Conservation (phyloP, 768 basidiomycete species). For the Lentinula guzmanii region DNA sequence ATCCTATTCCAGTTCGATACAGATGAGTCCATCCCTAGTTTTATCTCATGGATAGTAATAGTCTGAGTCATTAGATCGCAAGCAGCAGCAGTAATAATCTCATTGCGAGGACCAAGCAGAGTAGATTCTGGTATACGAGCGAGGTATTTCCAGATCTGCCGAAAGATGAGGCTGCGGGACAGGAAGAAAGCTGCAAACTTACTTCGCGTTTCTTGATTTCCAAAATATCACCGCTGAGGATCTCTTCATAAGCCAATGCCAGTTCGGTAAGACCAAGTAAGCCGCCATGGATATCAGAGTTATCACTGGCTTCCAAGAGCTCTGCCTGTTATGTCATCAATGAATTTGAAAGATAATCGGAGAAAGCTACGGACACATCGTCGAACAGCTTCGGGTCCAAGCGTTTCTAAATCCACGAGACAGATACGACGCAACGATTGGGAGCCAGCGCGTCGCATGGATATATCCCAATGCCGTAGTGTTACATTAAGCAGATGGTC, state of each 20-base stretch:
- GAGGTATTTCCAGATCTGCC: constrained; percentile 64
- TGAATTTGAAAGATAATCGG: neutral
- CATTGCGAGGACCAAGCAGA: constrained; percentile 61
- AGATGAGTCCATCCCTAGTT: constrained; percentile 30
- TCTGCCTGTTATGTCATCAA: constrained; percentile 31
- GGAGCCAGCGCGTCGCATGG: constrained; percentile 74
- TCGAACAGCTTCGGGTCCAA: constrained; percentile 43
- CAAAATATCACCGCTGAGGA: constrained; percentile 21
- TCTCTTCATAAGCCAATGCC: constrained; percentile 47
- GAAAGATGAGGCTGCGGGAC: neutral
- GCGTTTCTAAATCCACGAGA: constrained; percentile 43
- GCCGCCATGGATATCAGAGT: constrained; percentile 73
- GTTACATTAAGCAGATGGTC: constrained; percentile 71
- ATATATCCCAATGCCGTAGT: constrained; percentile 83
- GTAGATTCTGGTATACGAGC: constrained; percentile 48
- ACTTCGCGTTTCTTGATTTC: constrained; percentile 44
- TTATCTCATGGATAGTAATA: constrained; percentile 52
- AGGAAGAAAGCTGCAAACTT: constrained; percentile 9
- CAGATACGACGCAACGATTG: constrained; percentile 70
- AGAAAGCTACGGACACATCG: constrained; percentile 43
- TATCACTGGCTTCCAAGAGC: constrained; percentile 59
- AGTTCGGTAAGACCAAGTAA: constrained; percentile 72
- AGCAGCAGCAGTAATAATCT: constrained; percentile 63
- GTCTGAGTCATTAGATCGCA: constrained; percentile 66
- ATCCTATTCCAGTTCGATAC: constrained; percentile 63